Evolutionary conservation across 805 yeast genomes (phyloP), one percentile per base, ranked within the genome.

Genomic region (Starmera amethionina): DNA sequence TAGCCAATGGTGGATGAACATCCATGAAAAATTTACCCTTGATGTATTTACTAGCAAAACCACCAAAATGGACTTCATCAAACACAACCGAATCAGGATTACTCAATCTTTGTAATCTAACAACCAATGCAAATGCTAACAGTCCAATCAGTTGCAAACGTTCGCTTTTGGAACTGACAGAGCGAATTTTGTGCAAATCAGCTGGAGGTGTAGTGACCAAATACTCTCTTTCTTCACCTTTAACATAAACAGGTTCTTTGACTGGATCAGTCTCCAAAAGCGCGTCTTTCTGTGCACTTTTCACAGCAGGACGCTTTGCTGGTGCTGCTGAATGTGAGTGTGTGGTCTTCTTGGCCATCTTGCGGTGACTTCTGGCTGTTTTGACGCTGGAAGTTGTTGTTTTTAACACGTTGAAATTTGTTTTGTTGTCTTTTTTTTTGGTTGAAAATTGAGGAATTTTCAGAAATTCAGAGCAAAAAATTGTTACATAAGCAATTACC

Each of bases 51-150:
- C 81, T 72, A 29, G 96, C 95, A 64, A 90, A 93, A n/a, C 94
- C 94, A 42, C 98, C 98, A 54, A 93, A 93, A 62, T 85, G 95
- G 33, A 84, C 93, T 60, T 90, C 98, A 60, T 88, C 96, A 49
- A 85, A 85, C 11, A 90, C 95, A 31, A 88, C 94, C 27, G 89
- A 77, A 51, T 77, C 63, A 32, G 99, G 99, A 46, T 64, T 55
- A 25, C 72, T 65, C 43, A 93, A 65, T 40, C 72, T 65, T 48
- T 68, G 65, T 40, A 82, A 66, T 50, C 99, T 77, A 38, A 86
- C 72, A 36, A 60, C 51, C 11, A 68, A 45, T 0, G 95, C 73
- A 31, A 79, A 48, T 2, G 69, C 48, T n/a, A 75, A 52, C 40
- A 85, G 63, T 13, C 64, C 54, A 3, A 51, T 57, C 7, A 75